Conservation (phyloP, 495 filamentous ascomycete species). For the Apiosordaria backusii region DNA sequence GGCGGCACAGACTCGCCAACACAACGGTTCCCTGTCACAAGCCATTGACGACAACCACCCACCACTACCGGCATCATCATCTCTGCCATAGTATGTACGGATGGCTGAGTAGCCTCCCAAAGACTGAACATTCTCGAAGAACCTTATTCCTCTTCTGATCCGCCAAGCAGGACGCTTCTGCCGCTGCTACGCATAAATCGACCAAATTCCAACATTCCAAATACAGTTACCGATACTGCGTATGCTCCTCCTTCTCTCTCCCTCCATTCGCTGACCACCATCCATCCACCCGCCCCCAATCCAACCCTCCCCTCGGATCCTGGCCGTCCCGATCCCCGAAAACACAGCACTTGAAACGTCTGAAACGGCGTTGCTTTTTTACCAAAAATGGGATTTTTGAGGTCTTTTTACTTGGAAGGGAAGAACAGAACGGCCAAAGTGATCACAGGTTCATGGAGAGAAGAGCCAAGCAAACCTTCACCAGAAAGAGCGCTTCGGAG, state of each 20-base stretch:
- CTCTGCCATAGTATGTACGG: neutral
- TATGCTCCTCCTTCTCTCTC: neutral
- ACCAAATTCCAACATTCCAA: neutral
- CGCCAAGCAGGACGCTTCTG: neutral
- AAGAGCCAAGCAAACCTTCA: neutral
- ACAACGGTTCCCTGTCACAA: conserved; percentile 2
- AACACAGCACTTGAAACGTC: neutral
- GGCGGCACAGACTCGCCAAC: conserved; percentile 3
- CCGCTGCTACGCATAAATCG: neutral
- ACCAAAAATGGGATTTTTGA: neutral
- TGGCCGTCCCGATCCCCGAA: neutral
- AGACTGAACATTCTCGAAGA: neutral
- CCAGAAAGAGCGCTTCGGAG: too few species aligned
- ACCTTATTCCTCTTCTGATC: neutral
- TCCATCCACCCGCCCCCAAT: neutral
- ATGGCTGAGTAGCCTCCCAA: neutral
- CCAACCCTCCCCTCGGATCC: neutral
- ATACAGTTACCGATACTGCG: neutral
- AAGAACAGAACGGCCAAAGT: neutral
- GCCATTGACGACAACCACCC: neutral
- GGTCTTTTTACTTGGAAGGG: neutral
- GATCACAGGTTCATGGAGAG: too few species aligned
- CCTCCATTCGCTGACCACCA: neutral
- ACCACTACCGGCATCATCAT: neutral
- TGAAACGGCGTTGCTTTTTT: neutral